Percentiles rank a stretch among this genome's conserved stretches.
Conservation (phyloP, 2,329 filamentous ascomycete genomes). For the Colletotrichum paranaense region DNA sequence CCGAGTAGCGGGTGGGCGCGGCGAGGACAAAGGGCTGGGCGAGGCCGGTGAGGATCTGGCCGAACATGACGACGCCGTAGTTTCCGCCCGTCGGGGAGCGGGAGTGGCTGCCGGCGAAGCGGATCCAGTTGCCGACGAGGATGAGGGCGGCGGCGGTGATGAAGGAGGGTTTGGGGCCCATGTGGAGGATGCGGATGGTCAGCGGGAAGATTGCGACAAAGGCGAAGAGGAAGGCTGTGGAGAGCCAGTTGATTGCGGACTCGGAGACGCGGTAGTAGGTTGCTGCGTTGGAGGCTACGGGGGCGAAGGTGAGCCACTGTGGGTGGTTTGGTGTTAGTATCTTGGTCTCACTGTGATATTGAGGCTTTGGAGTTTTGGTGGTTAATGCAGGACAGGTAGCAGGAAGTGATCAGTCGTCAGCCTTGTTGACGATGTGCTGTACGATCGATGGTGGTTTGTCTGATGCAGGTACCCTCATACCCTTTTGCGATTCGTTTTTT, state of each 20-base stretch:
- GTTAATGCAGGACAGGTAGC: background rate
- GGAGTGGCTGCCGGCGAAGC: slow-evolving; percentile 75
- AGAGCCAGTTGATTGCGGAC: slow-evolving; percentile 90
- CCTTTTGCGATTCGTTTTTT: background rate
- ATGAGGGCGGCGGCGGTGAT: slow-evolving; percentile 78
- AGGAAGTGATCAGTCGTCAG: slow-evolving; percentile 7
- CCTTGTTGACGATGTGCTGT: background rate
- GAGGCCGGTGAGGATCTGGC: slow-evolving; percentile 89
- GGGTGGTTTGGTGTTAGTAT: background rate
- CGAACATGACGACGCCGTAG: slow-evolving; percentile 86
- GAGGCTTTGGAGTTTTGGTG: background rate
- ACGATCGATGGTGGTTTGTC: background rate
- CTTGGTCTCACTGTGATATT: background rate
- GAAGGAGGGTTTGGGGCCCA: slow-evolving; percentile 82
- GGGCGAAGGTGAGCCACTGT: slow-evolving; percentile 92
- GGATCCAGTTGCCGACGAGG: slow-evolving; percentile 90
- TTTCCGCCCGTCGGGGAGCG: slow-evolving; percentile 61
- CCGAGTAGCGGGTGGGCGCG: slow-evolving; percentile 90
- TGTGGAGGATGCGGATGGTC: slow-evolving; percentile 82
- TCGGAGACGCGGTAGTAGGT: slow-evolving; percentile 81
- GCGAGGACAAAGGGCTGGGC: slow-evolving; percentile 93
- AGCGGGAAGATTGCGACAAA: slow-evolving; percentile 80
- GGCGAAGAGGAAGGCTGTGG: slow-evolving; percentile 86
- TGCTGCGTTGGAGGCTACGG: slow-evolving; percentile 80
- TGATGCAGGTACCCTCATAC: background rate